These are phyloP conservation scores for Arachnopeziza araneosa DNA, from an alignment of 2,329 filamentous ascomycete genomes.

Conservation along the genomic window DNA sequence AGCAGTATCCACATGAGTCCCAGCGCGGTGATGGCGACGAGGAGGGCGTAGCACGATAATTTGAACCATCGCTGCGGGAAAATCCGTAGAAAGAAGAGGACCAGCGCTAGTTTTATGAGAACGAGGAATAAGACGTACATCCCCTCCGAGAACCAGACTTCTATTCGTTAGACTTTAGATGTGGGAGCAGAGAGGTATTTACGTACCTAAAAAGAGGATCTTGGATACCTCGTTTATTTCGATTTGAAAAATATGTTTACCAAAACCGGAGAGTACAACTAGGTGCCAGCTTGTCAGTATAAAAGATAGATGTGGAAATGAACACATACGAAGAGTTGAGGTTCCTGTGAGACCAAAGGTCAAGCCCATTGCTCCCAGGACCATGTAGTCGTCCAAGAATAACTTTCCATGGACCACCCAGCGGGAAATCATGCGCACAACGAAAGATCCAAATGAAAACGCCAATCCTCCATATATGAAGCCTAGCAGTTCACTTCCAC, in stretches of 20 bases:
- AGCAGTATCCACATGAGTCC: slow-evolving; percentile 31
- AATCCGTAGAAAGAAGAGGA: slow-evolving; percentile 41
- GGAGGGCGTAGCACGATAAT: slow-evolving; percentile 30
- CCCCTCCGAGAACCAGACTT: slow-evolving; percentile 32
- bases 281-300: no score
- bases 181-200: neutral
- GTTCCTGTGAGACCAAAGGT: neutral
- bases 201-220: neutral
- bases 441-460: neutral
- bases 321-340: neutral
- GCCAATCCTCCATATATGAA: neutral
- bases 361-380: neutral
- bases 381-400: neutral
- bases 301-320: neutral
- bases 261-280: neutral
- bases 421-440: neutral
- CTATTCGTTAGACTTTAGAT: neutral
- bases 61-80: slow-evolving; percentile 32
- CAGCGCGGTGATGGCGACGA: slow-evolving; percentile 29
- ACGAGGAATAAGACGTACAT: slow-evolving; percentile 37
- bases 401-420: neutral
- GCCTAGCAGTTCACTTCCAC: neutral
- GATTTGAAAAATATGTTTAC: neutral
- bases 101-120: slow-evolving; percentile 36
- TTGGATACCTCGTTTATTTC: neutral